Evolutionary conservation across 2,329 filamentous ascomycete species (phyloP), one percentile per base, ranked within the genome.

Genomic region (Coniella vitis): DNA sequence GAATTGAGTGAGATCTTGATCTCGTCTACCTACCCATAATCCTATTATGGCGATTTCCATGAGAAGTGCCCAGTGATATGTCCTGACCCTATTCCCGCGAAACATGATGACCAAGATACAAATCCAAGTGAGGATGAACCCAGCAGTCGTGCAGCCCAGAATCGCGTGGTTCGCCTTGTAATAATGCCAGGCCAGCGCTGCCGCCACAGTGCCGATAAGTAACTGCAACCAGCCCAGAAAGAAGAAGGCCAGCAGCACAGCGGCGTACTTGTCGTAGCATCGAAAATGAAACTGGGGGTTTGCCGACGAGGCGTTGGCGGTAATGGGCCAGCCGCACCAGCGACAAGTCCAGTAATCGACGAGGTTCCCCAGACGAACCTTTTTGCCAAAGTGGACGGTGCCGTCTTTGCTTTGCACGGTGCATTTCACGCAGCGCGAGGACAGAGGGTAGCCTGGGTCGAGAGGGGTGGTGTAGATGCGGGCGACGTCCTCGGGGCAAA

Each of bases 321-420:
- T 54, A 29, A 71, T 60, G 7, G 70, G 70, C 50, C 59, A 64
- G 0, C 71, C 70, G 56, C 71, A 74, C 63, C 69, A 73, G 7
- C 70, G 64, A 38, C 71, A 74, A 10, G 69, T 60, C 60, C 63
- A 71, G 22, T 65, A 62, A 4, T 53, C 56, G 9, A 57, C 54
- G 16, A 57, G 56, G 38, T 67, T 67, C 5, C 61, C 69, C 37
- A 73, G 60, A 0, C 55, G 56, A n/a, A 70, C 62, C 54, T 58
- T 61, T n/a, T 57, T 55, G 4, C 69, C 70, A 4, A 70, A 61
- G 19, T 57, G 56, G 12, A 72, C 61, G 16, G 59, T 57, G 7
- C 67, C 63, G 7, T 70, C 68, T 12, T 61, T 56, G 4, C 55
- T 52, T 14, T 57, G 57, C 13, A 66, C 58, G 8, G 67, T 62